Evolutionary conservation across 2,329 filamentous ascomycete genomes (phyloP), one percentile per base, ranked within the genome.

Genomic region (Tolypocladium inflatum): DNA sequence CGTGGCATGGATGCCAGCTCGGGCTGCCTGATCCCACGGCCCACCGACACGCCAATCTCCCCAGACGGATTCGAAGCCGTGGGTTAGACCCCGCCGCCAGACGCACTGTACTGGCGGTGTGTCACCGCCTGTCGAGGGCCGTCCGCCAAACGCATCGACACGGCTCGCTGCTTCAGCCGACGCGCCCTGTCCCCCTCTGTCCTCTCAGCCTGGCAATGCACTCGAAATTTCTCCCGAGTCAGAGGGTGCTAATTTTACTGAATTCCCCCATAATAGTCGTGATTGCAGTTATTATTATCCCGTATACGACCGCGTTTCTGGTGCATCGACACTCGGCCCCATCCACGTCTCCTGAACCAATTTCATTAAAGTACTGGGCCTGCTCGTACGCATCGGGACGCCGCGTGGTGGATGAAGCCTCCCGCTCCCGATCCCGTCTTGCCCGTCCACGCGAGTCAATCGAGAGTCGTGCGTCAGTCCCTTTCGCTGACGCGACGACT

Each of bases 51-150:
- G 52, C 21, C 35, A 54, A 39, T 38, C 35, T 23, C 52, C 37
- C 52, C 52, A 54, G 37, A 54, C 37, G 21, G 23, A 5, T 41
- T 19, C 23, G 33, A 42, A 42, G 53, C 38, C 23, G 26, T 39
- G 39, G 37, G 11, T 6, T 39, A 37, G 35, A 35, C 33, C 50
- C 50, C 53, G n/a, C 51, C 23, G 54, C 38, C 39, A 19, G 23
- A 48, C 62, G 60, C 67, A 69, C 67, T 68, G 68, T 71, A 63
- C 62, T 57, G 57, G 62, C 59, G 52, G 63, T 53, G 52, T 30
- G 48, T 58, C 55, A 57, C 59, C 60, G 57, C 59, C 58, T 42
- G 38, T 56, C 51, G 11, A 26, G 26, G 19, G 61, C 63, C 59
- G 64, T 64, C 57, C 59, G 38, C 38, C 39, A 9, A n/a, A 41